Evolutionary conservation across 208 protist genomes (phyloP), one percentile per base, ranked within the genome.

Genomic region (Trypanosoma vivax): DNA sequence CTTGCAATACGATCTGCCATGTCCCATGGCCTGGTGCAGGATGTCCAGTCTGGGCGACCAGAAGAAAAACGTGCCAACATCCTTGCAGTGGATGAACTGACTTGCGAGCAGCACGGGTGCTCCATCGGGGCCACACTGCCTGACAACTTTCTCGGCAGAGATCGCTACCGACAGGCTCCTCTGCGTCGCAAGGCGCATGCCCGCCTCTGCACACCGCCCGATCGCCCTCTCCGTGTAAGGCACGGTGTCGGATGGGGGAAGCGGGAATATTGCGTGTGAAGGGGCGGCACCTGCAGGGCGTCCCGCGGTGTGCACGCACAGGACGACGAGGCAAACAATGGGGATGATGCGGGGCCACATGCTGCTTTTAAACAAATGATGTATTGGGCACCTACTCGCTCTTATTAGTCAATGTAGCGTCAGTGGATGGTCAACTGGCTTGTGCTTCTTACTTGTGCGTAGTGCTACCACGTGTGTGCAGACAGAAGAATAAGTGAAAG

Each of bases 151-250:
- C 29, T 39, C 41, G 27, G 50, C 43, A 13, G 7, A 2, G 3
- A 11, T 30, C 23, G 52, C 52, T 18, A 30, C 43, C 23, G 2
- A 11, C 3, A 49, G 29, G 13, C 18, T 30, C 13, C 34, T 27
- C 29, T 39, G 52, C 29, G 21, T 40, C 1, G 52, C 52, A n/a
- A 59, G 27, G 6, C 30, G 52, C 52, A 59, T 59, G 7, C 39
- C 39, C 11, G 29, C 52, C 14, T 24, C 14, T 13, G 10, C 41
- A 34, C 52, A 59, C 2, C 13, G 27, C 21, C 29, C 18, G 1
- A 28, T 27, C 11, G 40, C 52, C 25, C n/a, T 7, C 9, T 19
- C 5, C 16, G 23, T 24, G n/a, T 24, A 43, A 19, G 10, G 6
- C n/a, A 18, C n/a, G n/a, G n/a, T 18, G n/a, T 19, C 39, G 23